Conservation (phyloP, 148 eudicot genomes). For the Fagopyrum tataricum region DNA sequence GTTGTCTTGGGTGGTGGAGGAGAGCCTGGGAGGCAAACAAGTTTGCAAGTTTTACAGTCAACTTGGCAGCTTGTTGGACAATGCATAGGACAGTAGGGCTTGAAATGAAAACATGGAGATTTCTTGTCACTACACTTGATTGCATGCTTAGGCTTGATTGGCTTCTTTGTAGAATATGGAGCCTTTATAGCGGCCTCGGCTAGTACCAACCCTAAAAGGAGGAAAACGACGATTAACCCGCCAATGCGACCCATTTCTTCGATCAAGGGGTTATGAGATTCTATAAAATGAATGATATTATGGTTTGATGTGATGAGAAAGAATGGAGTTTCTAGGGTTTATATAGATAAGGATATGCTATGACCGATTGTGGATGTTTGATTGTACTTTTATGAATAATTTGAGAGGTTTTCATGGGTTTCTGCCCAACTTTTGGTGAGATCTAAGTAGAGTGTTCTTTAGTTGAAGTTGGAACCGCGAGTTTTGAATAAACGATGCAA, state of each 20-base stretch:
- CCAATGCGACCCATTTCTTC: constrained; percentile 1
- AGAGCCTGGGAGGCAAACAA: neutral
- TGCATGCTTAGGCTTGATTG: constrained; percentile 3
- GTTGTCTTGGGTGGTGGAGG: neutral
- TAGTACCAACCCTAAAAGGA: neutral
- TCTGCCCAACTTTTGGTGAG: neutral
- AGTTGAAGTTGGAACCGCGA: neutral
- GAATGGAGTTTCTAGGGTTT: neutral
- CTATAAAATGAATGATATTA: neutral
- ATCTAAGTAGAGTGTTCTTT: neutral
- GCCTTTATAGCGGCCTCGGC: neutral
- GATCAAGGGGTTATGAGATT: neutral
- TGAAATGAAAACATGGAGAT: constrained; percentile 7
- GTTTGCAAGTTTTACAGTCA: neutral
- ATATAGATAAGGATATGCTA: neutral
- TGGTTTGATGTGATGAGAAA: neutral
- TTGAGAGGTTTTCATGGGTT: neutral
- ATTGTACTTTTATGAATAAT: neutral
- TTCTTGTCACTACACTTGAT: constrained; percentile 4
- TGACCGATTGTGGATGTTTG: neutral
- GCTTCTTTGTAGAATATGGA: neutral
- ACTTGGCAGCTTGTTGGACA: constrained; percentile 9
- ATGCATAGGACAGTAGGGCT: neutral
- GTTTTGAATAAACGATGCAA: neutral
- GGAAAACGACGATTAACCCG: neutral